These are phyloP conservation scores for Pseudomicrostroma phylloplanum DNA, from an alignment of 1,284 basidiomycete species.

Conservation along the genomic window DNA sequence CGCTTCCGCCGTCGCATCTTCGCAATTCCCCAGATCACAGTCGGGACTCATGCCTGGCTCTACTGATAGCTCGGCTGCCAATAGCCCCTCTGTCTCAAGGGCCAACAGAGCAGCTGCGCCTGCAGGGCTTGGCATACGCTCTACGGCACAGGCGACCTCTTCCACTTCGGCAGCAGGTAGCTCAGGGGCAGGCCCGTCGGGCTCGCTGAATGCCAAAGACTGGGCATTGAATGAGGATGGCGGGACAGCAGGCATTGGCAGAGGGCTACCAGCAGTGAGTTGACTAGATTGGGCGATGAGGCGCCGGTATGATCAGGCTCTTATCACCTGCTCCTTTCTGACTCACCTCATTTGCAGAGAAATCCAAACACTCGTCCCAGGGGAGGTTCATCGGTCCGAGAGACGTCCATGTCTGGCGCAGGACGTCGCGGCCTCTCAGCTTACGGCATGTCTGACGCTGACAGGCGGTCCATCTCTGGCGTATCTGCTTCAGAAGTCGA, in stretches of 20 bases:
- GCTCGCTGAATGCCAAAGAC: neutral
- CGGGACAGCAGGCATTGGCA: neutral
- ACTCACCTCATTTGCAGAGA: neutral
- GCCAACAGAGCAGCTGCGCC: neutral
- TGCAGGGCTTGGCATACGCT: neutral
- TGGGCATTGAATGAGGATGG: neutral
- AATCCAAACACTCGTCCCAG: neutral
- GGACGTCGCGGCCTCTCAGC: neutral
- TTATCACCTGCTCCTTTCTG: neutral
- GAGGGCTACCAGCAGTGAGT: constrained; percentile 1
- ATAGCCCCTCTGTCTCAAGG: neutral
- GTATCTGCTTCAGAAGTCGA: neutral
- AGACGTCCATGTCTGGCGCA: neutral
- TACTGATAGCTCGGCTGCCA: neutral
- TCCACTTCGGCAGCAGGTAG: neutral
- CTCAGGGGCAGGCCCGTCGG: neutral
- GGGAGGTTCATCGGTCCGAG: neutral
- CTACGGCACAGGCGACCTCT: neutral
- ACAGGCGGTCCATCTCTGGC: constrained; percentile 2
- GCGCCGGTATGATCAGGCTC: neutral
- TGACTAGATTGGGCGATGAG: neutral
- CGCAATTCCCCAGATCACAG: neutral
- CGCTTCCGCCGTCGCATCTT: neutral
- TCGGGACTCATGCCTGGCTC: neutral
- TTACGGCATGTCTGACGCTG: neutral